A percentile compares a stretch with the other conserved stretches of the same genome.
These are phyloP conservation scores for Hypoxylon cercidicola DNA, from an alignment of 495 filamentous ascomycete genomes.

Conservation along the genomic window DNA sequence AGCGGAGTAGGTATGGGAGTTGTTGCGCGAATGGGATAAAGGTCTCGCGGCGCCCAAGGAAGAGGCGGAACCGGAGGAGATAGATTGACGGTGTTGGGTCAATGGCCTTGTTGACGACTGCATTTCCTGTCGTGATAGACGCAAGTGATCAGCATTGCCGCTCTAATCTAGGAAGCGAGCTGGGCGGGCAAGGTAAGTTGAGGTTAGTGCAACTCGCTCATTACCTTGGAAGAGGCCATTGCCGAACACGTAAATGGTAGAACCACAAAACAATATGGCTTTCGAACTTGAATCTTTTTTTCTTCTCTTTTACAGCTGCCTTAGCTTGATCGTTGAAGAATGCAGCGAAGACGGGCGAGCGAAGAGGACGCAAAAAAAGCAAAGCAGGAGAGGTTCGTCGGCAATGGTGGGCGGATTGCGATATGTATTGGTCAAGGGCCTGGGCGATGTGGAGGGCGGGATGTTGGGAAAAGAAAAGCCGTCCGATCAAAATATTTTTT, in stretches of 20 bases:
- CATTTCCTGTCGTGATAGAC: constrained; percentile 56
- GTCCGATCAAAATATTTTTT: constrained; percentile 37
- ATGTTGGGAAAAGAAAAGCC: constrained; percentile 38
- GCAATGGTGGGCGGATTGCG: constrained; percentile 42
- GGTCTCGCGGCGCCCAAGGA: constrained; percentile 53
- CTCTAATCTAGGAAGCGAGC: constrained; percentile 40
- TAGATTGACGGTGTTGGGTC: constrained; percentile 59
- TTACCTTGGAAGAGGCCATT: constrained; percentile 67
- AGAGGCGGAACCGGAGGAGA: constrained; percentile 52
- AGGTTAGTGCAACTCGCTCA: constrained; percentile 29
- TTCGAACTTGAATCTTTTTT: constrained; percentile 8
- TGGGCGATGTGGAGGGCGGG: constrained; percentile 31
- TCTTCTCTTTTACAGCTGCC: constrained; percentile 33
- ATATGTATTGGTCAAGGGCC: constrained; percentile 35
- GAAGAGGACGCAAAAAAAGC: constrained; percentile 43
- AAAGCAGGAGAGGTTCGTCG: constrained; percentile 41
- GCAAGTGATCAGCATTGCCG: constrained; percentile 51
- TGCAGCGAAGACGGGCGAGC: constrained; percentile 37
- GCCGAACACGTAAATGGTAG: constrained; percentile 48
- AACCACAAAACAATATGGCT: constrained; percentile 44
- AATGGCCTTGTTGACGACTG: constrained; percentile 60
- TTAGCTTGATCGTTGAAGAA: constrained; percentile 37
- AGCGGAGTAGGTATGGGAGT: constrained; percentile 83
- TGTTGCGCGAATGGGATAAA: constrained; percentile 73
- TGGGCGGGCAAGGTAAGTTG: constrained; percentile 41